Percentiles rank a stretch among this genome's conserved stretches.
Evolutionary conservation across 2,329 filamentous ascomycete genomes (phyloP).

Genomic region (Penicillium rolfsii): DNA sequence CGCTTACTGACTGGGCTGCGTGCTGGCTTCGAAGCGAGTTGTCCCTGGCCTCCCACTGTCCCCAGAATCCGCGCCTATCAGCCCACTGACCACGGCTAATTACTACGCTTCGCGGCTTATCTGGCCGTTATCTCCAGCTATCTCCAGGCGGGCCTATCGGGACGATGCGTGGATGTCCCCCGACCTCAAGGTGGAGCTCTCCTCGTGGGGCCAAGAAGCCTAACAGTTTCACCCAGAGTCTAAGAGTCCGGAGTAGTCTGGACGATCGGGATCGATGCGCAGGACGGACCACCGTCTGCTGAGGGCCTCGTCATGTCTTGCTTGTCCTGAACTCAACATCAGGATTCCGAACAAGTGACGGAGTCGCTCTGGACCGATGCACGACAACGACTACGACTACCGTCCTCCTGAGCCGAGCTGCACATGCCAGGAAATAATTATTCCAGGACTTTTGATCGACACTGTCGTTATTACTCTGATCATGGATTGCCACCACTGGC

Average conservation of each 20-base stretch:
- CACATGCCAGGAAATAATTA: background rate
- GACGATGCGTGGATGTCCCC: background rate
- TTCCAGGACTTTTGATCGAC: background rate
- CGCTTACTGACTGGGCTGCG: background rate
- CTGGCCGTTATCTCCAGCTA: conserved; percentile 23
- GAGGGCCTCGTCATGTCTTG: background rate
- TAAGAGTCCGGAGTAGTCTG: background rate
- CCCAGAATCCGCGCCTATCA: conserved; percentile 15
- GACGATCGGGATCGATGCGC: background rate
- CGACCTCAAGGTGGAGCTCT: background rate
- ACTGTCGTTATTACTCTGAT: background rate
- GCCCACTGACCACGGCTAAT: conserved; percentile 37
- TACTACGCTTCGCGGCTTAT: conserved; percentile 33
- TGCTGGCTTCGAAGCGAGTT: background rate
- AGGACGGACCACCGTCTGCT: no score
- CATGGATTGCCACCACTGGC: background rate
- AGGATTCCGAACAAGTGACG: background rate
- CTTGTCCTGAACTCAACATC: background rate
- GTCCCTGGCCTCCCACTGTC: background rate
- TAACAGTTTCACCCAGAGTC: background rate
- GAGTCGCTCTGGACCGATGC: background rate
- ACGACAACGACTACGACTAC: background rate
- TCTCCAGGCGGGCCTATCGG: conserved; percentile 9
- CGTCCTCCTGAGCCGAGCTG: background rate
- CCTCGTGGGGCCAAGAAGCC: conserved; percentile 7